Evolutionary conservation across 768 basidiomycete genomes (phyloP).

Genomic region (Sarcodon sp.): DNA sequence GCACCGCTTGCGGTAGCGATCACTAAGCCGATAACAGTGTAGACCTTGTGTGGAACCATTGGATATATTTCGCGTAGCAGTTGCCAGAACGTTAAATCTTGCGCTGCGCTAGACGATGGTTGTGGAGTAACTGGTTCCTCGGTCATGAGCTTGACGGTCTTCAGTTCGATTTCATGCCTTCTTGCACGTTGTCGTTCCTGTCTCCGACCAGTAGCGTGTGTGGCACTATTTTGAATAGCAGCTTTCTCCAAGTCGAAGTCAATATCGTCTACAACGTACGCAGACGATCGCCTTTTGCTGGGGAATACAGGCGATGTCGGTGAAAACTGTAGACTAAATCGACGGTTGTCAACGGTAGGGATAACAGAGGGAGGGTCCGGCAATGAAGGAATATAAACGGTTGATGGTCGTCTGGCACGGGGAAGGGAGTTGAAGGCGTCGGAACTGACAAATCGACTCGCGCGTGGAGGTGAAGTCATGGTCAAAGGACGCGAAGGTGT

Average conservation of each 20-base stretch:
- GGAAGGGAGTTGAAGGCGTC: conserved; percentile 18
- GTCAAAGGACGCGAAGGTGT: conserved; percentile 9
- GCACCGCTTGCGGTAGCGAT: conserved; percentile 65
- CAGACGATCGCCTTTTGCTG: conserved; percentile 23
- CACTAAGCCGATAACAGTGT: conserved; percentile 58
- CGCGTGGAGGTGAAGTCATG: conserved; percentile 12
- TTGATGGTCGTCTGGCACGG: conserved; percentile 19
- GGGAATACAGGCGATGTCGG: conserved; percentile 9
- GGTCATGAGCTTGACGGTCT: conserved; percentile 10
- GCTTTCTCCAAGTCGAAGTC: conserved; percentile 12
- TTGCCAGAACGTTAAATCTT: conserved; percentile 23
- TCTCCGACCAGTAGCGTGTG: conserved; percentile 16
- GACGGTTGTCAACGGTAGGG: conserved; percentile 37
- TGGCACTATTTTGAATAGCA: conserved; percentile 25
- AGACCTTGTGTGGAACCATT: conserved; percentile 59
- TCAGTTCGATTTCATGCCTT: conserved; percentile 15
- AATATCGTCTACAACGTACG: conserved; percentile 6
- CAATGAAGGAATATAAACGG: background rate
- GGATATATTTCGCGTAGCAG: conserved; percentile 50
- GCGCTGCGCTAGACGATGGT: conserved; percentile 7
- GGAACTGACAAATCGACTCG: conserved; percentile 24
- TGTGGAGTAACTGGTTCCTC: conserved; percentile 12
- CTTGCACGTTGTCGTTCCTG: conserved; percentile 19
- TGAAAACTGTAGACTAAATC: conserved; percentile 27
- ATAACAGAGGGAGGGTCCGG: conserved; percentile 19